phyloP scores from a whole-genome alignment of 1,284 basidiomycete genomes.

The Ganoderma resinaceum region DNA sequence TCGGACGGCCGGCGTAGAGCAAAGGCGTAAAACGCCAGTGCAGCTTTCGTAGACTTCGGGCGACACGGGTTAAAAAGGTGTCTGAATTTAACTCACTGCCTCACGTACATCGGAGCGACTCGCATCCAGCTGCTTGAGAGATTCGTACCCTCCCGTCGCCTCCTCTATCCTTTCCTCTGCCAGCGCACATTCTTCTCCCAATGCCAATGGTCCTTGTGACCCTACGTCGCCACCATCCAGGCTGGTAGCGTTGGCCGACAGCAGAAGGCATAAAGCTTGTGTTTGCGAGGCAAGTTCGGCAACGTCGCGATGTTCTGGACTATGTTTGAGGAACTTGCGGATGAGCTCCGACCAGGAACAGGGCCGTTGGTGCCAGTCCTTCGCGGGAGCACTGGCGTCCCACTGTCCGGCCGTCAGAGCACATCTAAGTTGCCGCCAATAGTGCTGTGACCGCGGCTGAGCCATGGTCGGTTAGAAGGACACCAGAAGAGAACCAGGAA shows the following conservation, averaged over 20 bases:
- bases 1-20: slow-evolving; percentile 70
- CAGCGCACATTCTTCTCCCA: slow-evolving; percentile 65
- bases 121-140: slow-evolving; percentile 56
- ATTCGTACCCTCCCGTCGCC: slow-evolving; percentile 55
- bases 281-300: slow-evolving; percentile 73
- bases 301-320: slow-evolving; percentile 63
- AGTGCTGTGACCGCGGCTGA: slow-evolving; percentile 69
- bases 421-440: slow-evolving; percentile 74
- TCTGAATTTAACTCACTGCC: slow-evolving; percentile 19
- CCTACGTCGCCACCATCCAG: slow-evolving; percentile 51
- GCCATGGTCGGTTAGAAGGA: slow-evolving; percentile 38
- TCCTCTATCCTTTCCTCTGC: slow-evolving; percentile 62
- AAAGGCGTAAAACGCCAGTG: slow-evolving; percentile 80
- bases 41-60: slow-evolving; percentile 62
- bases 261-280: slow-evolving; percentile 65
- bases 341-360: slow-evolving; percentile 84
- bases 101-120: slow-evolving; percentile 66
- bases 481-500: not conserved
- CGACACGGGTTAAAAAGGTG: slow-evolving; percentile 13
- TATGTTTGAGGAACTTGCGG: slow-evolving; percentile 91
- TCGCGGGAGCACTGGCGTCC: slow-evolving; percentile 66
- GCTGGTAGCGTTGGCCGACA: slow-evolving; percentile 51
- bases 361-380: slow-evolving; percentile 59
- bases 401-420: slow-evolving; percentile 76
- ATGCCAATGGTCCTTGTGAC: slow-evolving; percentile 47